These are phyloP conservation scores for Tricholoma matsutake DNA, from an alignment of 768 basidiomycete species.

Conservation along the genomic window DNA sequence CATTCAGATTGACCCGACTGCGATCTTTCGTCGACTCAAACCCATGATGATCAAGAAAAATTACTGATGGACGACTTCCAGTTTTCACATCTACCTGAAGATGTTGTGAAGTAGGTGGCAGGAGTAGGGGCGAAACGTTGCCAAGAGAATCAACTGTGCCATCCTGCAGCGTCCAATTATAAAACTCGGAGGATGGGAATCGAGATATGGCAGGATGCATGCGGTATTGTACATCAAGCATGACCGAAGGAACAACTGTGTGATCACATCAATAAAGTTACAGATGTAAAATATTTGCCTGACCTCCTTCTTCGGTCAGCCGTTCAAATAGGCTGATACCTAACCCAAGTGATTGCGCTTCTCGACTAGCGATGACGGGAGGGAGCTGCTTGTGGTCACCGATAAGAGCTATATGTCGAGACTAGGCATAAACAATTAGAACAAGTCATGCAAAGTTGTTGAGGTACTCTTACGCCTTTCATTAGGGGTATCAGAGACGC, in stretches of 20 bases:
- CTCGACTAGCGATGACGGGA: conserved; percentile 76
- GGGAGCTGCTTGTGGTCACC: conserved; percentile 98
- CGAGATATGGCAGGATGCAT: conserved; percentile 91
- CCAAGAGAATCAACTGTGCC: conserved; percentile 63
- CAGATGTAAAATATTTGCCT: conserved; percentile 25
- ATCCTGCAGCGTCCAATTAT: conserved; percentile 64
- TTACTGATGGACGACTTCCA: conserved; percentile 55
- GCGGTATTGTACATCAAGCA: conserved; percentile 93
- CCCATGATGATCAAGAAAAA: conserved; percentile 80
- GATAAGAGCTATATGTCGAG: conserved; percentile 80
- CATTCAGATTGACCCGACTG: conserved; percentile 74
- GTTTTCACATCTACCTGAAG: conserved; percentile 34
- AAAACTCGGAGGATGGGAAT: conserved; percentile 86
- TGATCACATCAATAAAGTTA: conserved; percentile 2
- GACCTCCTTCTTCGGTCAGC: conserved; percentile 78
- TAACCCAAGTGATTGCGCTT: conserved; percentile 71
- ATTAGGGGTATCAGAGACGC: conserved; percentile 88
- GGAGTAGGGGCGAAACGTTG: conserved; percentile 46
- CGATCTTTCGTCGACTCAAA: conserved; percentile 64
- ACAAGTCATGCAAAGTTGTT: conserved; percentile 3
- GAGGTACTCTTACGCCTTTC: conserved; percentile 72
- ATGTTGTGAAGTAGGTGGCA: conserved; percentile 62
- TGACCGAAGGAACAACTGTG: conserved; percentile 80
- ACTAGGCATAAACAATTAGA: conserved; percentile 40
- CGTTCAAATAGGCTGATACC: conserved; percentile 86